phyloP scores from a whole-genome alignment of 1,139 yeast genomes.

The Yamadazyma diddensiae region DNA sequence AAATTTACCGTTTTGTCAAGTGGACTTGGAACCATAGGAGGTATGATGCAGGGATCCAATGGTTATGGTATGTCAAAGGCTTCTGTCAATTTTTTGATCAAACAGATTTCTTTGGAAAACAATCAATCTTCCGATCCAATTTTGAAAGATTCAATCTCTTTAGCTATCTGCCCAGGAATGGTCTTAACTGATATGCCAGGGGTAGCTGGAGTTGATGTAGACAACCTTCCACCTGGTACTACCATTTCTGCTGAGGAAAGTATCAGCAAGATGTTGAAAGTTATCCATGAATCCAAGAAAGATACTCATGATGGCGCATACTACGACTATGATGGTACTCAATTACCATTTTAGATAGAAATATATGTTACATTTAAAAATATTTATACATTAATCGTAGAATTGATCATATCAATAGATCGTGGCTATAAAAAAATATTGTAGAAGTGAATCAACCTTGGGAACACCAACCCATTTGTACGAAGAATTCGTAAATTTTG shows the following conservation, averaged over 20 bases:
- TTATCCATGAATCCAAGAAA: neutral
- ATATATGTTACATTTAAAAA: no score
- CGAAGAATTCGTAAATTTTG: conserved; percentile 87
- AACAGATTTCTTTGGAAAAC: conserved; percentile 2
- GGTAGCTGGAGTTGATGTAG: conserved; percentile 4
- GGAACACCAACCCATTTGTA: conserved; percentile 81
- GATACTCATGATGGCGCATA: conserved; percentile 4
- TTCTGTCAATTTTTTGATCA: conserved; percentile 1
- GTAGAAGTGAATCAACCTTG: conserved; percentile 34
- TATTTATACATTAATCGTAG: neutral
- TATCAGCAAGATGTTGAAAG: conserved; percentile 2
- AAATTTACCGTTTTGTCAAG: conserved; percentile 8
- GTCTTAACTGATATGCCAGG: conserved; percentile 22
- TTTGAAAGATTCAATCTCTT: neutral
- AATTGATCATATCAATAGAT: neutral
- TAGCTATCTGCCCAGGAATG: conserved; percentile 27
- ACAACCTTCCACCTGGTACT: conserved; percentile 1
- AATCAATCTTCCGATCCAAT: neutral
- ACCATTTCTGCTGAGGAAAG: conserved; percentile 2
- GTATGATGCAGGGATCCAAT: neutral
- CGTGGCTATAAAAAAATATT: no score
- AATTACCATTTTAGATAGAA: neutral
- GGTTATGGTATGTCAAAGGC: conserved; percentile 10
- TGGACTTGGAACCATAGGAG: conserved; percentile 20
- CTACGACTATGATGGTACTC: conserved; percentile 3